Evolutionary conservation across 176 grass and related monocot species (phyloP), one percentile per base, ranked within the genome.

Genomic region (Bothriochloa decipiens): DNA sequence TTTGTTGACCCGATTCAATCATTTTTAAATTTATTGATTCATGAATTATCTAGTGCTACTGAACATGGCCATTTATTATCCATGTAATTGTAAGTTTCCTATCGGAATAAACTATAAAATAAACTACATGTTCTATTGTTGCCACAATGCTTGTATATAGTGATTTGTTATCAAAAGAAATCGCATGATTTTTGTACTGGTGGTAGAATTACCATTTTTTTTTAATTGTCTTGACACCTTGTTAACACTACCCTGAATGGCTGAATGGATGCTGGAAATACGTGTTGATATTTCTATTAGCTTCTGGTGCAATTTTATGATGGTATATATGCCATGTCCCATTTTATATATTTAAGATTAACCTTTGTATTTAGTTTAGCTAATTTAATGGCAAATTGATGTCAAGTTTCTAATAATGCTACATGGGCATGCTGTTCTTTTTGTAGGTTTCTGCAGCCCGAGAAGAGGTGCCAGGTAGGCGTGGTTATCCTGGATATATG

Each of bases 401-500:
- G 17, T 23, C 18, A 17, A 46, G 13, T 49, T 4, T 63, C 27
- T 22, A 81, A 74, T 83, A 69, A 68, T 8, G 5, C 74, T 55
- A 26, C 3, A 47, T 78, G 58, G 22, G 7, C 15, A 33, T 76
- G 17, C 50, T 62, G 2, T 3, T 13, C 13, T 83, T 25, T 75
- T 60, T 80, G 22, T 65, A 99, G 97, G 97, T 99, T 33, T 99
- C 97, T 78, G 97, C 97, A 32, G 97, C 97, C 63, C 86, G 97
- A 88, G 97, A 99, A 82, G 97, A 99, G 86, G 97, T 99, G 36
- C 97, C 97, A 43, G 97, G 97, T 89, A 89, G 97, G 78, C 97
- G 97, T 92, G 97, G 97, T 84, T 99, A 99, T 91, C 97, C 97
- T 79, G 97, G 97, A 61, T 99, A 99, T 82, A 99, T 99, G 97